Evolutionary conservation across 768 basidiomycete genomes (phyloP).

Genomic region (Termitomyces sp.): DNA sequence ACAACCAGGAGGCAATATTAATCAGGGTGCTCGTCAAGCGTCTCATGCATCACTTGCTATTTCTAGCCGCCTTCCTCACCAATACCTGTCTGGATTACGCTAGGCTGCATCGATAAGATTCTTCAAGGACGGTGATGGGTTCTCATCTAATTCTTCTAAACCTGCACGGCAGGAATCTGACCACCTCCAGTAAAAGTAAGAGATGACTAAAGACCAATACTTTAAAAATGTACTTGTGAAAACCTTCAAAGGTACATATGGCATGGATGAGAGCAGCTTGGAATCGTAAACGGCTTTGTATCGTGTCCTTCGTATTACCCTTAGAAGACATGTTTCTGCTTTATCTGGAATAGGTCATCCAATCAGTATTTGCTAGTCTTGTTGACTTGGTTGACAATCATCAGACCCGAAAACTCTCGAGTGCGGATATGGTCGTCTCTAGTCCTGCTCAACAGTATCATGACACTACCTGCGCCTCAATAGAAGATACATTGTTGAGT

Average conservation of each 20-base stretch:
- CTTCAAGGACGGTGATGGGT: constrained; percentile 16
- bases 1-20: background rate
- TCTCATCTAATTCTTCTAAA: constrained; percentile 14
- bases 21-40: background rate
- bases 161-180: constrained; percentile 21
- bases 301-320: constrained; percentile 19
- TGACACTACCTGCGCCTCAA: too few species aligned
- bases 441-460: too few species aligned
- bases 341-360: constrained; percentile 18
- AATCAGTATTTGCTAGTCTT: constrained; percentile 29
- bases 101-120: constrained; percentile 8
- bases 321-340: background rate
- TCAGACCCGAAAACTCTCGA: background rate
- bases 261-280: constrained; percentile 24
- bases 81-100: too few species aligned
- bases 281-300: constrained; percentile 24
- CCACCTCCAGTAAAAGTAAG: constrained; percentile 10
- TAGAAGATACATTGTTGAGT: too few species aligned
- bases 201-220: constrained; percentile 9
- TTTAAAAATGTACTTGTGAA: constrained; percentile 24
- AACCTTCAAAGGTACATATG: constrained; percentile 29
- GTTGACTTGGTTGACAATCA: constrained; percentile 29
- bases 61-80: too few species aligned
- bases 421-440: too few species aligned
- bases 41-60: too few species aligned